A percentile compares a stretch with the other conserved stretches of the same genome.
phyloP scores from a whole-genome alignment of 1,139 yeast genomes.

The Eremothecium gossypii region DNA sequence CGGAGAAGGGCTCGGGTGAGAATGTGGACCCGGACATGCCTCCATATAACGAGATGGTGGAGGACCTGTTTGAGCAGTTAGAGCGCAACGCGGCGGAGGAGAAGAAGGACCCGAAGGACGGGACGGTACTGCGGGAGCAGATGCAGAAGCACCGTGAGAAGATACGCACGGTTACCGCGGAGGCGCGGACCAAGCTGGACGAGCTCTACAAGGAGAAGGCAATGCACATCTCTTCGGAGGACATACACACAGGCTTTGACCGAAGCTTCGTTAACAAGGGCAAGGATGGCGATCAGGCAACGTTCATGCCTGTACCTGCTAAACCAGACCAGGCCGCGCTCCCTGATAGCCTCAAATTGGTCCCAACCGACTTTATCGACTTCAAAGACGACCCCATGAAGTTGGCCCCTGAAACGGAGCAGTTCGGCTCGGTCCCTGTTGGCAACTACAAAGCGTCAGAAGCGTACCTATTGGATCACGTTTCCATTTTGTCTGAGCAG shows the following conservation, averaged over 20 bases:
- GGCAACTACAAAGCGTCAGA: constrained; percentile 41
- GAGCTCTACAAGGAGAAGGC: constrained; percentile 64
- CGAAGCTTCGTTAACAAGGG: constrained; percentile 66
- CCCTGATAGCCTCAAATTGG: constrained; percentile 7
- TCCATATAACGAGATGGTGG: constrained; percentile 86
- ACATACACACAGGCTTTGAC: constrained; percentile 90
- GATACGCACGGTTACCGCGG: constrained; percentile 53
- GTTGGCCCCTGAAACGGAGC: constrained; percentile 52
- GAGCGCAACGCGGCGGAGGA: constrained; percentile 51
- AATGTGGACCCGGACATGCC: constrained; percentile 59
- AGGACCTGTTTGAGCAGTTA: constrained; percentile 69
- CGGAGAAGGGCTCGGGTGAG: constrained; percentile 47
- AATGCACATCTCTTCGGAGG: constrained; percentile 76
- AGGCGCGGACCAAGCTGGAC: constrained; percentile 52
- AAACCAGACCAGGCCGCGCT: constrained; percentile 3
- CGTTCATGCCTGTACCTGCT: constrained; percentile 9
- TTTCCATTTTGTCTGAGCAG: constrained; percentile 63
- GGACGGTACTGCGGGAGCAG: constrained; percentile 35
- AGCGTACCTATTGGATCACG: constrained; percentile 47
- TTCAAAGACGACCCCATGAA: constrained; percentile 36
- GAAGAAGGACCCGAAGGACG: constrained; percentile 36
- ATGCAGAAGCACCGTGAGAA: constrained; percentile 55
- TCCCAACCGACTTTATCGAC: constrained; percentile 22
- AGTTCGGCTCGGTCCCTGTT: constrained; percentile 50
- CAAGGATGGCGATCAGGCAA: constrained; percentile 20